Evolutionary conservation across 1,139 yeast species (phyloP).

Genomic region (Geotrichum histeridarum): DNA sequence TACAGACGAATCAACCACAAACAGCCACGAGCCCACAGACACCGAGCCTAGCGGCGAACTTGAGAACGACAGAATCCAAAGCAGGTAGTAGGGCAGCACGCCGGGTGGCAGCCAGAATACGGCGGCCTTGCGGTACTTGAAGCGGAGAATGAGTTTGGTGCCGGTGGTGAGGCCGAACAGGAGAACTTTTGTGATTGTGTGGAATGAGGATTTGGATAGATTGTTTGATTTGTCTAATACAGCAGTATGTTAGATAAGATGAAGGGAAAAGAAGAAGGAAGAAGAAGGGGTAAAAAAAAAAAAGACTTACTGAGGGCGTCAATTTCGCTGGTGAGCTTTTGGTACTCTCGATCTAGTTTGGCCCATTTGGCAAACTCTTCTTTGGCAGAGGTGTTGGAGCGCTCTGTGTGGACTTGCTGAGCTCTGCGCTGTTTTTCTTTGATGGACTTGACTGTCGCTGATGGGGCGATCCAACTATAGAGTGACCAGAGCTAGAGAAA

Average conservation of each 20-base stretch:
- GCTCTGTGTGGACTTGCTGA: conserved; percentile 46
- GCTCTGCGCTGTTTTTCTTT: conserved; percentile 46
- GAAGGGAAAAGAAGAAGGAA: neutral
- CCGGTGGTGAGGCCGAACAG: conserved; percentile 37
- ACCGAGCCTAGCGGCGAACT: conserved; percentile 46
- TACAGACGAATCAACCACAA: conserved; percentile 32
- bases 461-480: conserved; percentile 40
- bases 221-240: conserved; percentile 38
- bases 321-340: conserved; percentile 53
- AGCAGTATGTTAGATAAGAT: neutral
- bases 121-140: conserved; percentile 54
- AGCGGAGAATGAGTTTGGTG: conserved; percentile 45
- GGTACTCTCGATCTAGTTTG: conserved; percentile 69
- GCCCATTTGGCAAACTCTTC: conserved; percentile 97
- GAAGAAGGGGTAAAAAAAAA: neutral
- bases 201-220: conserved; percentile 41
- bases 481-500: conserved; percentile 38
- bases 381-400: conserved; percentile 71
- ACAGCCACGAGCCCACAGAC: conserved; percentile 39
- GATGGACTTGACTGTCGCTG: conserved; percentile 39
- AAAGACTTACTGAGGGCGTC: conserved; percentile 33
- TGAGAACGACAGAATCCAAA: conserved; percentile 58
- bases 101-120: conserved; percentile 59
- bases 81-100: conserved; percentile 52
- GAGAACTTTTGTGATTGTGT: conserved; percentile 28